Percentiles rank a stretch among this genome's conserved stretches.
Evolutionary conservation across 2,329 filamentous ascomycete genomes (phyloP).

Genomic region (Stemphylium lycopersici): DNA sequence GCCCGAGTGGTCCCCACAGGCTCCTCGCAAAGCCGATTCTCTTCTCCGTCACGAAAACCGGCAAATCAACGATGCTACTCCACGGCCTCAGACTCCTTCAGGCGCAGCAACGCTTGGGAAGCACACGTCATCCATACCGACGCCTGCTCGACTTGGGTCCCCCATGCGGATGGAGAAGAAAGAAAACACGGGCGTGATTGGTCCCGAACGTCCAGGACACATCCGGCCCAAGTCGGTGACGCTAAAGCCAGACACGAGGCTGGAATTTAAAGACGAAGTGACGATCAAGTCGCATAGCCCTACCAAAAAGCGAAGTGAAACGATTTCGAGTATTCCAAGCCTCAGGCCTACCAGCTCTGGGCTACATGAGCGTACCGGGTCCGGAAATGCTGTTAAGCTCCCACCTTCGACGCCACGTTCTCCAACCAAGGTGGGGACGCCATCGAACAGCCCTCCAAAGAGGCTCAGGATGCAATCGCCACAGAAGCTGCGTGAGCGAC

Average conservation of each 20-base stretch:
- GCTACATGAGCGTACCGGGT: slow-evolving; percentile 56
- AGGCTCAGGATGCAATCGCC: slow-evolving; percentile 62
- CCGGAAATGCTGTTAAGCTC: slow-evolving; percentile 64
- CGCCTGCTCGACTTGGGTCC: slow-evolving; percentile 50
- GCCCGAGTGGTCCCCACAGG: slow-evolving; percentile 48
- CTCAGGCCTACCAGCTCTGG: slow-evolving; percentile 54
- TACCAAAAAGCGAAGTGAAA: slow-evolving; percentile 54
- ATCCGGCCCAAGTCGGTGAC: slow-evolving; percentile 32
- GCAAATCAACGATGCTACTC: slow-evolving; percentile 35
- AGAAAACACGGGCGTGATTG: slow-evolving; percentile 48
- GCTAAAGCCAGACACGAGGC: slow-evolving; percentile 24
- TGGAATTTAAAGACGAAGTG: slow-evolving; percentile 42
- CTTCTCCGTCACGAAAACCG: slow-evolving; percentile 26
- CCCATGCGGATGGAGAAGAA: slow-evolving; percentile 50
- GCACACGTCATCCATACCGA: slow-evolving; percentile 48
- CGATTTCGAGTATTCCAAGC: slow-evolving; percentile 58
- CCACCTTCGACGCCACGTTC: slow-evolving; percentile 54
- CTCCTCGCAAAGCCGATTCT: slow-evolving; percentile 41
- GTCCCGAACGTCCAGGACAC: slow-evolving; percentile 30
- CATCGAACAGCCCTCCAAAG: slow-evolving; percentile 30
- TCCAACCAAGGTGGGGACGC: slow-evolving; percentile 32
- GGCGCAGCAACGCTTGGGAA: slow-evolving; percentile 41
- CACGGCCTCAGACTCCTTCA: slow-evolving; percentile 40
- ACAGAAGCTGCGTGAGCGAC: slow-evolving; percentile 76
- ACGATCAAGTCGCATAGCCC: slow-evolving; percentile 49